A percentile compares a stretch with the other conserved stretches of the same genome.
These are phyloP conservation scores for Piloderma croceum DNA, from an alignment of 768 basidiomycete species.

Conservation along the genomic window DNA sequence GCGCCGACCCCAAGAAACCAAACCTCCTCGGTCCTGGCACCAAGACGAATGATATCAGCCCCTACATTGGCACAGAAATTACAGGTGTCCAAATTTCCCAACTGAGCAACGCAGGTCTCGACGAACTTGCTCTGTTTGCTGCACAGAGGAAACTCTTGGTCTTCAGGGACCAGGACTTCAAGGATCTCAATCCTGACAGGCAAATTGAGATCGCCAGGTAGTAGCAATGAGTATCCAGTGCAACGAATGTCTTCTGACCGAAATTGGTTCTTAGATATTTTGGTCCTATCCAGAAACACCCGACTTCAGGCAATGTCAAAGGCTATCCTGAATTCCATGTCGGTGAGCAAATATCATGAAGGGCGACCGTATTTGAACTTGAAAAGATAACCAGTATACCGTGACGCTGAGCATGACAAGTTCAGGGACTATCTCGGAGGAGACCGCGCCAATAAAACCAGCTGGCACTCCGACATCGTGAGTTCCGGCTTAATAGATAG, in stretches of 20 bases:
- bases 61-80: conserved; percentile 49
- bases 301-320: conserved; percentile 44
- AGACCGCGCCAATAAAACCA: conserved; percentile 36
- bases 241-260: no score
- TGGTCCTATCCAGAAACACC: conserved; percentile 24
- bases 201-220: conserved; percentile 49
- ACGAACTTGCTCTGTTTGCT: conserved; percentile 47
- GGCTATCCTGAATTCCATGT: conserved; percentile 57
- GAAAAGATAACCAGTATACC: conserved; percentile 39
- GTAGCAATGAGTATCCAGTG: no score
- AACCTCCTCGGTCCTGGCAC: conserved; percentile 40
- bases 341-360: conserved; percentile 28
- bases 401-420: conserved; percentile 38
- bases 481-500: no score
- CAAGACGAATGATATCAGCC: conserved; percentile 36
- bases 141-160: conserved; percentile 50
- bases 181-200: conserved; percentile 45
- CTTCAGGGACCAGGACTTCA: conserved; percentile 60
- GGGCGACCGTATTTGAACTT: neutral
- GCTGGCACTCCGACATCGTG: conserved; percentile 57
- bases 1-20: conserved; percentile 47
- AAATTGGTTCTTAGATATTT: conserved; percentile 18
- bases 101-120: conserved; percentile 44
- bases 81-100: conserved; percentile 48
- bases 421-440: conserved; percentile 40